Evolutionary conservation across 495 filamentous ascomycete species (phyloP), one percentile per base, ranked within the genome.

Genomic region (Usnea hakonensis): DNA sequence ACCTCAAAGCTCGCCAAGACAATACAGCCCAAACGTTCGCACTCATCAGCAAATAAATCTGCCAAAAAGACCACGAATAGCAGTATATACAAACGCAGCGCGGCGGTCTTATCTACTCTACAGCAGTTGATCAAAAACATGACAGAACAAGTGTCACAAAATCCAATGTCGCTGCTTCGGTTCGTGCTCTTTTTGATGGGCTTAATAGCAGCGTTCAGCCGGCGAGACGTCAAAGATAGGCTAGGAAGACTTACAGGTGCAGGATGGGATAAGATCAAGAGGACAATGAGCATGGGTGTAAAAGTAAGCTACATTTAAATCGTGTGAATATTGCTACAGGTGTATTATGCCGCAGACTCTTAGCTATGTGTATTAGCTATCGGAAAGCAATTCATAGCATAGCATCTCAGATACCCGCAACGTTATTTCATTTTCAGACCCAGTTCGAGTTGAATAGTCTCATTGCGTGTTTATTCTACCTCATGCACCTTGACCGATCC

Each of bases 251-350:
- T 90, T 37, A 70, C 91, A 46, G 82, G 81, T 56, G 72, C 79
- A 35, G 83, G 85, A 28, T 97, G 91, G 94, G 81, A 84, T 36
- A 97, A 96, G 75, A 77, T 97, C 10, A 85, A 79, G 64, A 79
- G 83, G 40, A 98, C 94, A 0, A 86, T 93, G 19, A 92, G 93
- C 0, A 97, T 97, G 93, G 94, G 95, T 1, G 89, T 96, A 57
- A 97, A 97, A 77, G 91, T 98, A 68, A 95, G 87, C 74, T 98
- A 98, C 78, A 94, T 98, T 59, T 96, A 65, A 9, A 52, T 30
- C 6, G 46, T 4, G 28, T 6, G 26, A 30, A 30, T 2, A 6
- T 30, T 5, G 5, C 32, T 33, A 52, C 10, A 17, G 26, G 21
- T 19, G 16, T 52, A 2, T 52, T 9, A 28, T 19, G 16, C 14